These are phyloP conservation scores for Mallotus repandus DNA, from an alignment of 441 rosid species.

Conservation along the genomic window DNA sequence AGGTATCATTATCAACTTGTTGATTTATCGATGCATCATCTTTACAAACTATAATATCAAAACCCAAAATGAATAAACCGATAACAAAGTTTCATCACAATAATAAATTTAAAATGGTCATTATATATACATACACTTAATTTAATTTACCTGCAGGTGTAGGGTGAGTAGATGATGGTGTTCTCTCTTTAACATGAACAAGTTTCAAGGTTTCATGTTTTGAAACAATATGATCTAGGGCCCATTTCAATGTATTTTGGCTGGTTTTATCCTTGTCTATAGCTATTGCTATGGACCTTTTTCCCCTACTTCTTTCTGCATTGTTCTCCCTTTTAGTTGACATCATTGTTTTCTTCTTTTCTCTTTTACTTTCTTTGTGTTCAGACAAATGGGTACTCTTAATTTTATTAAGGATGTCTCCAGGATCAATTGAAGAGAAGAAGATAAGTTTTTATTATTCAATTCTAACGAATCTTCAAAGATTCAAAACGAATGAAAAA, in stretches of 20 bases:
- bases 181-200: conserved; percentile 39
- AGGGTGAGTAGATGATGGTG: conserved; percentile 11
- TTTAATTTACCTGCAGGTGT: too few relatives aligned
- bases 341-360: conserved; percentile 39
- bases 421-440: too few relatives aligned
- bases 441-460: too few relatives aligned
- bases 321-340: conserved; percentile 13
- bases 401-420: too few relatives aligned
- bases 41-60: conserved; percentile 11
- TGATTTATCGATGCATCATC: conserved; percentile 26
- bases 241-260: conserved; percentile 56
- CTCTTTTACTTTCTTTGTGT: not conserved
- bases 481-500: too few relatives aligned
- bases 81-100: too few relatives aligned
- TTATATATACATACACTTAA: too few relatives aligned
- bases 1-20: conserved; percentile 19
- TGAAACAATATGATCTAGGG: conserved; percentile 43
- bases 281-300: conserved; percentile 45
- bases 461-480: too few relatives aligned
- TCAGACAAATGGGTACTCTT: too few relatives aligned
- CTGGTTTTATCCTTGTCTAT: conserved; percentile 50
- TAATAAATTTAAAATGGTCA: too few relatives aligned
- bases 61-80: not conserved
- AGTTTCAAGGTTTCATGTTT: conserved; percentile 40
- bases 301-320: too few relatives aligned